These are phyloP conservation scores for Brachypodium distachyon DNA, from an alignment of 202 grass and related monocot genomes.

Conservation along the genomic window DNA sequence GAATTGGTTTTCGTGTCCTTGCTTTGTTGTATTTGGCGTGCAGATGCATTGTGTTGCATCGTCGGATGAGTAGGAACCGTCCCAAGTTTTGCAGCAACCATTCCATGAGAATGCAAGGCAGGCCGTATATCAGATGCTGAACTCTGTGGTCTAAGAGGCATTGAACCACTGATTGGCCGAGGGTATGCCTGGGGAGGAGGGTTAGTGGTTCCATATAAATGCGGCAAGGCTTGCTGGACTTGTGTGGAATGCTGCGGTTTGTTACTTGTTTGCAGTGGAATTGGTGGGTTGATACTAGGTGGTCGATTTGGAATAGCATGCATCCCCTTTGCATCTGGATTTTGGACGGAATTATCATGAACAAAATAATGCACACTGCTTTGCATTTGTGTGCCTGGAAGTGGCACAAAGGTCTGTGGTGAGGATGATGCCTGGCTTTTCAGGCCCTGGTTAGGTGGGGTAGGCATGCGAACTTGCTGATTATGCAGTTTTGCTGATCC, in stretches of 20 bases:
- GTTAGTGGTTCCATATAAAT: slow-evolving; percentile 36
- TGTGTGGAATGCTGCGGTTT: slow-evolving; percentile 31
- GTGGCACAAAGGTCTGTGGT: slow-evolving; percentile 22
- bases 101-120: slow-evolving; percentile 34
- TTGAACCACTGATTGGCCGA: slow-evolving; percentile 36
- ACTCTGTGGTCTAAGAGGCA: slow-evolving; percentile 21
- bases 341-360: slow-evolving; percentile 33
- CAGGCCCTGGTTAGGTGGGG: slow-evolving; percentile 40
- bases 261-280: slow-evolving; percentile 35
- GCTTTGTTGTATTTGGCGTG: slow-evolving; percentile 37
- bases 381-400: slow-evolving; percentile 24
- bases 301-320: slow-evolving; percentile 46
- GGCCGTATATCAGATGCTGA: slow-evolving; percentile 17
- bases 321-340: slow-evolving; percentile 34
- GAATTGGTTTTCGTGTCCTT: slow-evolving; percentile 37
- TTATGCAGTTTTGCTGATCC: slow-evolving; percentile 40
- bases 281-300: slow-evolving; percentile 14
- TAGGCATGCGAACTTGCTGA: slow-evolving; percentile 38
- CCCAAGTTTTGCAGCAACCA: slow-evolving; percentile 20
- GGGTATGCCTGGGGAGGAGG: slow-evolving; percentile 21
- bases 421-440: slow-evolving; percentile 25
- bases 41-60: slow-evolving; percentile 15
- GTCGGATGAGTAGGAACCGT: slow-evolving; percentile 10
- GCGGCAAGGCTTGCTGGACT: slow-evolving; percentile 32
- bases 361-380: slow-evolving; percentile 17